These are phyloP conservation scores for Ceriops tagal DNA, from an alignment of 345 rosid genomes.

Conservation along the genomic window DNA sequence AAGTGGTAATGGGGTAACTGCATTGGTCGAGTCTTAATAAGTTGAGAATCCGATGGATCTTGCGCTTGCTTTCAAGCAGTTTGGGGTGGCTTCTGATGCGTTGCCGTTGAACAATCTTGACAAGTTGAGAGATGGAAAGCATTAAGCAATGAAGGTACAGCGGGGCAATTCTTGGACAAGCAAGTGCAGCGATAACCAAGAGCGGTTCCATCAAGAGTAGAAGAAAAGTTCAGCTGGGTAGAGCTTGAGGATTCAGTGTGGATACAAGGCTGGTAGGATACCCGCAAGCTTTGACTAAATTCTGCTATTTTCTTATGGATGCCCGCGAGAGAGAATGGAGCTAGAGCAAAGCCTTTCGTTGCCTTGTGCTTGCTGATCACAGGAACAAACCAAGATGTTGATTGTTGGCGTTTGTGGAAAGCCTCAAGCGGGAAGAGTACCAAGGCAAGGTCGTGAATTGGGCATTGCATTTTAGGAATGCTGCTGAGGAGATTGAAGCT, in stretches of 20 bases:
- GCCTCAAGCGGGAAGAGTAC: conserved; percentile 77
- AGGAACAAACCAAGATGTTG: conserved; percentile 51
- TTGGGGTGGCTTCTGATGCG: conserved; percentile 87
- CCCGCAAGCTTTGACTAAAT: conserved; percentile 89
- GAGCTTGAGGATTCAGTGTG: conserved; percentile 68
- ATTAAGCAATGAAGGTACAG: conserved; percentile 85
- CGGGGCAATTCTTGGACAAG: conserved; percentile 85
- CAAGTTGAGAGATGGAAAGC: conserved; percentile 75
- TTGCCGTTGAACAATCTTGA: conserved; percentile 69
- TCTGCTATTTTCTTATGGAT: conserved; percentile 95
- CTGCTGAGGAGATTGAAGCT: conserved; percentile 75
- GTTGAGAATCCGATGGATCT: conserved; percentile 57
- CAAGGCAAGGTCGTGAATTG: conserved; percentile 71
- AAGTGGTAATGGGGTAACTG: conserved; percentile 91
- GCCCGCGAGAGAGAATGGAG: conserved; percentile 85
- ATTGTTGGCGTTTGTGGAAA: conserved; percentile 89
- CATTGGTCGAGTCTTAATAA: conserved; percentile 77
- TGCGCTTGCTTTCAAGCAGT: conserved; percentile 55
- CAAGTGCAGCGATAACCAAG: conserved; percentile 83
- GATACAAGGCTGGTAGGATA: conserved; percentile 76
- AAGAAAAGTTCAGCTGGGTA: conserved; percentile 87
- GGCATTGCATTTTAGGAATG: conserved; percentile 78
- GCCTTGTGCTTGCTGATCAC: conserved; percentile 74
- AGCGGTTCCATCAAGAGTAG: conserved; percentile 81
- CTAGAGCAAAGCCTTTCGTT: conserved; percentile 69